Evolutionary conservation across 2,329 filamentous ascomycete genomes (phyloP).

Genomic region (Juglanconis juglandina): DNA sequence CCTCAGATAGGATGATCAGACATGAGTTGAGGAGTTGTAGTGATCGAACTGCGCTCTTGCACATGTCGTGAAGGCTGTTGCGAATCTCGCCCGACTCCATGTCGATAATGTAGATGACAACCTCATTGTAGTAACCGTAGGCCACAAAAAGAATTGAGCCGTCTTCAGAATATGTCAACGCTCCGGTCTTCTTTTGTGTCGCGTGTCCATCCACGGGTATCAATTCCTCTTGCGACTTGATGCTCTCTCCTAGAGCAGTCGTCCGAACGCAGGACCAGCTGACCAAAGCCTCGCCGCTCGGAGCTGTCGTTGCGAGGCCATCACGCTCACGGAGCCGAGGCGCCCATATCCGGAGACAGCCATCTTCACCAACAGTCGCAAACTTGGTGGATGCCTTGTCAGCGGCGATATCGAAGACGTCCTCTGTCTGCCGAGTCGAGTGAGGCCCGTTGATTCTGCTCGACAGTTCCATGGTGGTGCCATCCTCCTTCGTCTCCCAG

Average conservation of each 20-base stretch:
- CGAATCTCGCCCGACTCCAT: conserved; percentile 63
- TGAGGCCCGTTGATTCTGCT: conserved; percentile 85
- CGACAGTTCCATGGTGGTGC: conserved; percentile 67
- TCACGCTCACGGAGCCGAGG: conserved; percentile 66
- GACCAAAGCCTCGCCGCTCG: conserved; percentile 55
- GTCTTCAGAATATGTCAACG: conserved; percentile 76
- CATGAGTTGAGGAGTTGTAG: conserved; percentile 70
- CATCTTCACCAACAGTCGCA: conserved; percentile 81
- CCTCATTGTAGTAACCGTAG: conserved; percentile 51
- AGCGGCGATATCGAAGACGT: conserved; percentile 69
- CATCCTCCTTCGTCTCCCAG: conserved; percentile 66
- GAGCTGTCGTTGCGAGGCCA: conserved; percentile 61
- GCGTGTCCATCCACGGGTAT: conserved; percentile 27
- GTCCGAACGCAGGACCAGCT: conserved; percentile 71
- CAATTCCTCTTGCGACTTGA: conserved; percentile 32
- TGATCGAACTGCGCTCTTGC: conserved; percentile 62
- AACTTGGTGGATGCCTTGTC: conserved; percentile 70
- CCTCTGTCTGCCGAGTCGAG: conserved; percentile 49
- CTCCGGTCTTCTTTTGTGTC: conserved; percentile 50
- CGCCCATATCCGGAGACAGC: conserved; percentile 76
- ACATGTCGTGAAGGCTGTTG: conserved; percentile 64
- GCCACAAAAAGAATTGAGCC: conserved; percentile 77
- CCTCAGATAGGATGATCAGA: conserved; percentile 70
- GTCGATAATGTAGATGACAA: conserved; percentile 74
- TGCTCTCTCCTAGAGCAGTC: conserved; percentile 46